Evolutionary conservation across 2,329 filamentous ascomycete genomes (phyloP).

Genomic region (Claviceps arundinis): DNA sequence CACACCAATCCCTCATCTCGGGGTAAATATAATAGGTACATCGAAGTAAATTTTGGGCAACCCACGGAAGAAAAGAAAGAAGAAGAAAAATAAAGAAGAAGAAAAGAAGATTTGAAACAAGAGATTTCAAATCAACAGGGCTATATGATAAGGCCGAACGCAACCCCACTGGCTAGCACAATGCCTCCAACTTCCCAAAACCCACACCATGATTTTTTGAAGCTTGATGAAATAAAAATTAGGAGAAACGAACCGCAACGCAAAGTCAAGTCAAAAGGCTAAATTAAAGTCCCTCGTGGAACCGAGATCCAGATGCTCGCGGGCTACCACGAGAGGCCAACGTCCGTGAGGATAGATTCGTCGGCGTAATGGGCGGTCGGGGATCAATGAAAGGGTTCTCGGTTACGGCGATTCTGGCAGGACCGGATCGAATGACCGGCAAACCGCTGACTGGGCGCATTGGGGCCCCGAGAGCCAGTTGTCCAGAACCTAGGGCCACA

Average conservation of each 20-base stretch:
- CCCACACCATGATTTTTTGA: no score
- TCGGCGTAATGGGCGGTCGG: conserved; percentile 12
- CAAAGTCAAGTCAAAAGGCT: background rate
- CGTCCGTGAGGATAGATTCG: conserved; percentile 20
- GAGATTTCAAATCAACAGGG: background rate
- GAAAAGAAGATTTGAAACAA: background rate
- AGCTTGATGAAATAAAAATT: background rate
- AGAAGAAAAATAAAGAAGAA: background rate
- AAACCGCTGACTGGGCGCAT: conserved; percentile 49
- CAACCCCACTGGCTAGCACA: background rate
- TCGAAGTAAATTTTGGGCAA: background rate
- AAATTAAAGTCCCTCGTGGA: conserved; percentile 27
- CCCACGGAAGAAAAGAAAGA: no score
- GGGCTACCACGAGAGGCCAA: conserved; percentile 21
- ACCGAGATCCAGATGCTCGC: conserved; percentile 24
- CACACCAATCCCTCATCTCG: background rate
- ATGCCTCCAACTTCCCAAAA: background rate
- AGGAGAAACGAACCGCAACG: background rate
- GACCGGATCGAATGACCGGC: conserved; percentile 50
- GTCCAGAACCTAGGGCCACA: conserved; percentile 19
- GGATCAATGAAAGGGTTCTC: conserved; percentile 34
- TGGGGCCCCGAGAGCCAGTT: conserved; percentile 40
- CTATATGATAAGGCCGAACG: background rate
- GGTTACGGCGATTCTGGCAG: conserved; percentile 47
- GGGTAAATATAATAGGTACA: conserved; percentile 5